A percentile compares a stretch with the other conserved stretches of the same genome.
Evolutionary conservation across 768 basidiomycete genomes (phyloP).

Genomic region (Tubosaeta sp.): DNA sequence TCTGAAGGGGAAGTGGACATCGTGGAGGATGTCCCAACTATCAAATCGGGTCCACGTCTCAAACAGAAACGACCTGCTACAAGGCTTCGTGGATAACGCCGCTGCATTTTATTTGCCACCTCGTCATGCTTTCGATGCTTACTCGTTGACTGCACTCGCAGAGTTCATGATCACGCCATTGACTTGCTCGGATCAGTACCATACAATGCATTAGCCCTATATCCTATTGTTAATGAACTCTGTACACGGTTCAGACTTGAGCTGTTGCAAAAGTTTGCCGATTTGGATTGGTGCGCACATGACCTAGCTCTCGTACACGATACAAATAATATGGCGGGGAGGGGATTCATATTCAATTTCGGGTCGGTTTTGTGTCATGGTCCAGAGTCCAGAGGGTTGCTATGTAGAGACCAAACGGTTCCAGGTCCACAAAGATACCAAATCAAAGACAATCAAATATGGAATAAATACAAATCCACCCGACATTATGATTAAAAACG

Average conservation of each 20-base stretch:
- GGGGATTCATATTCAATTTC: background rate
- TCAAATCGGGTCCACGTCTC: constrained; percentile 8
- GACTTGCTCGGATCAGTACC: constrained; percentile 8
- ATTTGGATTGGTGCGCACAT: too few species aligned
- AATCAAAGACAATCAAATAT: constrained; percentile 15
- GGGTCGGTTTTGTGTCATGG: background rate
- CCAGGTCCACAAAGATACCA: background rate
- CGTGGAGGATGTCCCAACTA: constrained; percentile 27
- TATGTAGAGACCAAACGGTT: background rate
- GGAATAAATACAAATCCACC: constrained; percentile 23
- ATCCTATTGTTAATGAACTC: constrained; percentile 11
- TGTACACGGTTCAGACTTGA: background rate
- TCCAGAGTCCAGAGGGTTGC: background rate
- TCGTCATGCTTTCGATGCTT: constrained; percentile 2
- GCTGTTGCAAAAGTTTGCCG: background rate
- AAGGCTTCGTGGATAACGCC: constrained; percentile 28
- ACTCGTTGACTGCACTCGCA: constrained; percentile 3
- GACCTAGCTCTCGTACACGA: too few species aligned
- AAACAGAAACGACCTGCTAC: constrained; percentile 13
- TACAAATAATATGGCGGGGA: background rate
- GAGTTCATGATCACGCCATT: background rate
- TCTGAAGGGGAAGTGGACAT: constrained; percentile 41
- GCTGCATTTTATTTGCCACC: background rate
- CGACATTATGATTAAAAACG: constrained; percentile 28
- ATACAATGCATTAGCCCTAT: constrained; percentile 12